phyloP scores from a whole-genome alignment of 805 yeast genomes.

The Pichia rugopelliculosa region DNA sequence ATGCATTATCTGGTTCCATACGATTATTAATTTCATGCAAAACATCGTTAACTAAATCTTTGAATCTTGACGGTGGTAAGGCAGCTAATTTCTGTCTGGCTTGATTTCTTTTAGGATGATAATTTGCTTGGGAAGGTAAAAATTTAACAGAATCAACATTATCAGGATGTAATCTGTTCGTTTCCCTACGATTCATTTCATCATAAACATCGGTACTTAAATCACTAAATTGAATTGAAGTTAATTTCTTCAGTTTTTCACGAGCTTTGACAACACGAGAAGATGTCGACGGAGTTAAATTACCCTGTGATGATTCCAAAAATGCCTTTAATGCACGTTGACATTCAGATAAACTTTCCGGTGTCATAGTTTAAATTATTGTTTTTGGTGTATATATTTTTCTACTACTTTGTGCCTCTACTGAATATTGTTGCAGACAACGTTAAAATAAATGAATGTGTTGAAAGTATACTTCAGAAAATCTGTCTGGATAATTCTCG shows the following conservation, averaged over 20 bases:
- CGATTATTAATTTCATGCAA: conserved; percentile 73
- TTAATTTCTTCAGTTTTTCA: conserved; percentile 73
- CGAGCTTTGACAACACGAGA: conserved; percentile 76
- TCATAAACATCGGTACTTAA: conserved; percentile 92
- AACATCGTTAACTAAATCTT: conserved; percentile 86
- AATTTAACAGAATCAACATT: conserved; percentile 44
- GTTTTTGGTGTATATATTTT: neutral
- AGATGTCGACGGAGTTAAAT: conserved; percentile 35
- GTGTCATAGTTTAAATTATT: conserved; percentile 3
- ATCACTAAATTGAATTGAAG: conserved; percentile 78
- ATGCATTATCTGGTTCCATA: neutral
- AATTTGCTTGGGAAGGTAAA: conserved; percentile 64
- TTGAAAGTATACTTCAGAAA: neutral
- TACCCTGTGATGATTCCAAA: conserved; percentile 42
- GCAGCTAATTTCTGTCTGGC: conserved; percentile 88
- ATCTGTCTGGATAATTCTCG: neutral
- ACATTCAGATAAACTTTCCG: conserved; percentile 6
- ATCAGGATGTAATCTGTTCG: conserved; percentile 34
- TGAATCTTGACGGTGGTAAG: conserved; percentile 73
- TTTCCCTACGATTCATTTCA: conserved; percentile 73
- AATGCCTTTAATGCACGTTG: conserved; percentile 39
- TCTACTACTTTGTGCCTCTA: neutral
- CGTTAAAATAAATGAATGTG: neutral
- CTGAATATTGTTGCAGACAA: too few relatives aligned
- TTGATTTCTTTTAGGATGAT: conserved; percentile 92